Percentiles rank a stretch among this genome's conserved stretches.
Evolutionary conservation across 768 basidiomycete species (phyloP).

Genomic region (Lyophyllum shimeji): DNA sequence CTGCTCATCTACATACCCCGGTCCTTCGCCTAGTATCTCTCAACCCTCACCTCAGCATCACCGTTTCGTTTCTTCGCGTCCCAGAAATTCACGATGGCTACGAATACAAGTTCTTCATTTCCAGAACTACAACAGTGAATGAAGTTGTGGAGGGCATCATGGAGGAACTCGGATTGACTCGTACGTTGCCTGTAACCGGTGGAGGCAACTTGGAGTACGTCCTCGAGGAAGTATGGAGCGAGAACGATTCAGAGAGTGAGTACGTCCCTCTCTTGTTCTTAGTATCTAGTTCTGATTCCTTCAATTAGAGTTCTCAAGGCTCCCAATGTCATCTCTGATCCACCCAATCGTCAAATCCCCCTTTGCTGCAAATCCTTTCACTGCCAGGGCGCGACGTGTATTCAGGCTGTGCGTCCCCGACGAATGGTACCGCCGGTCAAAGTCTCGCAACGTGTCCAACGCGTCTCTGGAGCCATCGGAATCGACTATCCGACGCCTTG

Average conservation of each 20-base stretch:
- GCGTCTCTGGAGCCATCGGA: slow-evolving; percentile 51
- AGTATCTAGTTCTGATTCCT: slow-evolving; percentile 13
- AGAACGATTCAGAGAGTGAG: slow-evolving; percentile 57
- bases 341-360: slow-evolving; percentile 43
- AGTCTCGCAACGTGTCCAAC: slow-evolving; percentile 48
- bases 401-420: slow-evolving; percentile 74
- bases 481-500: slow-evolving; percentile 46
- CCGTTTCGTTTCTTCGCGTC: slow-evolving; percentile 60
- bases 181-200: slow-evolving; percentile 62
- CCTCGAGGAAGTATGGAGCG: slow-evolving; percentile 65
- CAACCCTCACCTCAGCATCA: slow-evolving; percentile 55
- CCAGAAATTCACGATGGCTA: slow-evolving; percentile 80
- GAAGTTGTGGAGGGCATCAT: slow-evolving; percentile 52
- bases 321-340: slow-evolving; percentile 42
- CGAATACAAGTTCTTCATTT: slow-evolving; percentile 63
- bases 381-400: slow-evolving; percentile 37
- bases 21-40: slow-evolving; percentile 70
- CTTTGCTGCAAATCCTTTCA: slow-evolving; percentile 39
- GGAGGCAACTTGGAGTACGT: slow-evolving; percentile 71
- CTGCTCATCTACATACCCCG: slow-evolving; percentile 66
- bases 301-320: slow-evolving; percentile 39
- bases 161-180: slow-evolving; percentile 71
- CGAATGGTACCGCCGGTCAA: slow-evolving; percentile 77
- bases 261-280: not conserved
- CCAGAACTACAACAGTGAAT: slow-evolving; percentile 52